phyloP scores from a whole-genome alignment of 2,329 filamentous ascomycete genomes.

The Fusarium cyanostomum region DNA sequence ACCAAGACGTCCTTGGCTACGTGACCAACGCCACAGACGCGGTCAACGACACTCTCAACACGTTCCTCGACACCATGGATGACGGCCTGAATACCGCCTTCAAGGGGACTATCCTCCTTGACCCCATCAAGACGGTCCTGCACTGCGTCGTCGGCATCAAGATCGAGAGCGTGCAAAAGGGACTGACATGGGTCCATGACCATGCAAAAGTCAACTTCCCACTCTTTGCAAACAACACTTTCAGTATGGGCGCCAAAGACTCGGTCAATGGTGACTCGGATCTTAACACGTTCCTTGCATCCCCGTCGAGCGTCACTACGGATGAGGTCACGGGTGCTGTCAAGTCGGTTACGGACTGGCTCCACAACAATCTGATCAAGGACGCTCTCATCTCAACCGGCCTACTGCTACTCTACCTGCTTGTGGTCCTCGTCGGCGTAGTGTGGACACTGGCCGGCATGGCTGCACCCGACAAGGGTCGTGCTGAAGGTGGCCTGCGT shows the following conservation, averaged over 20 bases:
- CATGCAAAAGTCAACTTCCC: constrained; percentile 87
- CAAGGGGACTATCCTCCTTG: constrained; percentile 80
- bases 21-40: constrained; percentile 84
- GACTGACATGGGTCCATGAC: constrained; percentile 92
- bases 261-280: constrained; percentile 66
- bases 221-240: constrained; percentile 78
- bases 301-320: constrained; percentile 75
- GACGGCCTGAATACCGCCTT: constrained; percentile 80
- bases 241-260: constrained; percentile 79
- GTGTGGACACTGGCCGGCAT: constrained; percentile 71
- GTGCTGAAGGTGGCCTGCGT: constrained; percentile 63
- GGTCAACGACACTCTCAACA: constrained; percentile 85
- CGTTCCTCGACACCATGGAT: constrained; percentile 81
- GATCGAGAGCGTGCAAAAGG: constrained; percentile 83
- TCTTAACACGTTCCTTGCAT: constrained; percentile 78
- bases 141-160: constrained; percentile 91
- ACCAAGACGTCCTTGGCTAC: constrained; percentile 85
- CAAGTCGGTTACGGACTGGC: constrained; percentile 70
- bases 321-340: constrained; percentile 86
- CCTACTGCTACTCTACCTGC: constrained; percentile 79
- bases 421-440: constrained; percentile 80
- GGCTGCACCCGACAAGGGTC: constrained; percentile 63
- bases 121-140: constrained; percentile 81
- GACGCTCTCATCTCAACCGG: constrained; percentile 83
- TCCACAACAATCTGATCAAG: constrained; percentile 74